These are phyloP conservation scores for Blastosporella zonata DNA, from an alignment of 1,284 basidiomycete species.

Conservation along the genomic window DNA sequence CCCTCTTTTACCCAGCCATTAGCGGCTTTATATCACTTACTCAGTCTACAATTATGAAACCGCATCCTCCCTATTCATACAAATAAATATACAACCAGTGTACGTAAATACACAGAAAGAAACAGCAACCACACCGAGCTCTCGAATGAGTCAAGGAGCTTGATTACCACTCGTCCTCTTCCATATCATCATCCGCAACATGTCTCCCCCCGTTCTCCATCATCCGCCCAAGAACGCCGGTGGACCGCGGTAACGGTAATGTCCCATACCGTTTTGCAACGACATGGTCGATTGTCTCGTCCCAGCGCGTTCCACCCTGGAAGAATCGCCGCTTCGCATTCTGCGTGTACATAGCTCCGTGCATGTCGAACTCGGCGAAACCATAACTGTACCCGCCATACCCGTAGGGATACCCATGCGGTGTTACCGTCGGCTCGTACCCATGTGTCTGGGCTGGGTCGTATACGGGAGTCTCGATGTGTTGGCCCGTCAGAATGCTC, in stretches of 20 bases:
- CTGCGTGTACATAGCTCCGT: constrained; percentile 19
- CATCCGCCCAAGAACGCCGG: constrained; percentile 15
- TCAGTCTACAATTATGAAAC: too few species aligned
- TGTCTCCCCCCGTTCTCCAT: constrained; percentile 30
- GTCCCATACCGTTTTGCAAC: constrained; percentile 18
- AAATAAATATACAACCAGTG: constrained; percentile 5
- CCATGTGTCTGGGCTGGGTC: constrained; percentile 18
- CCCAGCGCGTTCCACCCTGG: constrained; percentile 39
- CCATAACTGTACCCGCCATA: constrained; percentile 12
- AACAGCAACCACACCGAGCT: constrained; percentile 1
- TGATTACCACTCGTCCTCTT: constrained; percentile 32
- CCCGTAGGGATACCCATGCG: constrained; percentile 11
- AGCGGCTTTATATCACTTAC: too few species aligned
- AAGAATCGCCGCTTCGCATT: constrained; percentile 53
- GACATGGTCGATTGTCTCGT: constrained; percentile 25
- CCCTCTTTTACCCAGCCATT: neutral
- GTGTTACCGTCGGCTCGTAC: constrained; percentile 3
- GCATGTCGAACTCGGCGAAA: constrained; percentile 12
- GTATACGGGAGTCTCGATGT: constrained; percentile 41
- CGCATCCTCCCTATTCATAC: constrained; percentile 2
- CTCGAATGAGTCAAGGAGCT: constrained; percentile 12
- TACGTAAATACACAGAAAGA: constrained; percentile 5
- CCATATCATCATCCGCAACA: constrained; percentile 21
- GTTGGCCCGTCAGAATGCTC: constrained; percentile 63
- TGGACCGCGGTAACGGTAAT: constrained; percentile 14